These are phyloP conservation scores for Groenewaldozyma tartarivorans DNA, from an alignment of 805 yeast species.

Conservation along the genomic window DNA sequence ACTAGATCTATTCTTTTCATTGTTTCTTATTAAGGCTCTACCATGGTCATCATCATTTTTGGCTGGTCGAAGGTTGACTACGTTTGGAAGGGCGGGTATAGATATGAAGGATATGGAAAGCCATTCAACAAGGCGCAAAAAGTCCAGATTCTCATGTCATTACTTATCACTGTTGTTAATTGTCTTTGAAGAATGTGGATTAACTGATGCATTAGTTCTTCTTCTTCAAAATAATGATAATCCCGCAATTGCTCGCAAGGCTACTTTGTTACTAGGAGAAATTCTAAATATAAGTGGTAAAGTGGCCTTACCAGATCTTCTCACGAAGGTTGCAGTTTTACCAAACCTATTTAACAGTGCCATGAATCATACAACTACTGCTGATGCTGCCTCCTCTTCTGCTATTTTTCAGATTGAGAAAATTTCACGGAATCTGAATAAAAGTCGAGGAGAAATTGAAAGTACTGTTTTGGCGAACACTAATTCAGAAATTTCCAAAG, in stretches of 20 bases:
- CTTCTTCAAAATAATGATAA: slow-evolving; percentile 37
- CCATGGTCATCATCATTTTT: slow-evolving; percentile 39
- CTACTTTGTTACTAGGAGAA: slow-evolving; percentile 56
- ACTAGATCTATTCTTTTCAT: slow-evolving; percentile 62
- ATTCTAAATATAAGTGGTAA: slow-evolving; percentile 44
- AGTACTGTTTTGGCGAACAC: not conserved
- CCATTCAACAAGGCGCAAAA: slow-evolving; percentile 1
- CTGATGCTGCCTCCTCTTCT: slow-evolving; percentile 24
- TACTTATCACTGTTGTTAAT: slow-evolving; percentile 52
- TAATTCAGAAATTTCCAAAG: slow-evolving; percentile 6
- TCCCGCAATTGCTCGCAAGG: slow-evolving; percentile 42
- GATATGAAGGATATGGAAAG: slow-evolving; percentile 30
- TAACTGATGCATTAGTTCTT: slow-evolving; percentile 39
- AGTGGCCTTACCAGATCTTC: slow-evolving; percentile 43
- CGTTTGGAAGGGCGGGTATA: slow-evolving; percentile 20
- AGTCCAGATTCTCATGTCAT: slow-evolving; percentile 38
- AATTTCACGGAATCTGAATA: slow-evolving; percentile 19
- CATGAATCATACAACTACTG: slow-evolving; percentile 10
- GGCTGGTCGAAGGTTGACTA: slow-evolving; percentile 22
- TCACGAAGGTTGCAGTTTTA: slow-evolving; percentile 19
- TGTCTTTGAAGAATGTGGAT: slow-evolving; percentile 45
- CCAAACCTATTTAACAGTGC: slow-evolving; percentile 22
- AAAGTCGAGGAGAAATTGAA: slow-evolving; percentile 6
- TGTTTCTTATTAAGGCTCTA: slow-evolving; percentile 49
- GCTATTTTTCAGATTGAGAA: slow-evolving; percentile 41